A percentile compares a stretch with the other conserved stretches of the same genome.
phyloP scores from a whole-genome alignment of 495 filamentous ascomycete genomes.

The Xylona heveae region DNA sequence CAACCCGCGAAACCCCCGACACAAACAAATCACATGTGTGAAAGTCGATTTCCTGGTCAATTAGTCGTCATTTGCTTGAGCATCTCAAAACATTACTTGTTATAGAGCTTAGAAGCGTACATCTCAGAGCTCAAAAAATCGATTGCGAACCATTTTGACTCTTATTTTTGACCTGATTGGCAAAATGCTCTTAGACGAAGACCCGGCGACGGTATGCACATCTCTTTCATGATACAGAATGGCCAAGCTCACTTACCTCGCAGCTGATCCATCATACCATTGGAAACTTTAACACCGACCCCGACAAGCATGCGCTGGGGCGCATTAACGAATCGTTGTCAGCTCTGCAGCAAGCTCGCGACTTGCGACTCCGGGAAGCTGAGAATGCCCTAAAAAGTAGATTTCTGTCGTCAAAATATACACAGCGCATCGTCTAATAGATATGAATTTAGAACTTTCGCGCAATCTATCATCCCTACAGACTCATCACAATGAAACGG shows the following conservation, averaged over 20 bases:
- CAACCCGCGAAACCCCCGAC: no score
- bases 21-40: no score
- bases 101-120: no score
- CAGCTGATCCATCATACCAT: conserved; percentile 81
- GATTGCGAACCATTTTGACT: no score
- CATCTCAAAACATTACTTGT: no score
- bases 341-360: conserved; percentile 56
- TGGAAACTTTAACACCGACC: conserved; percentile 80
- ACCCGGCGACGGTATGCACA: conserved; percentile 51
- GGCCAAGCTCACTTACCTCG: conserved; percentile 9
- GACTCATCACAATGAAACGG: conserved; percentile 47
- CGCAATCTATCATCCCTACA: conserved; percentile 47
- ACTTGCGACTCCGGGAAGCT: conserved; percentile 50
- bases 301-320: conserved; percentile 67
- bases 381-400: conserved; percentile 44
- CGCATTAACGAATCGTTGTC: conserved; percentile 70
- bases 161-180: no score
- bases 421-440: background rate
- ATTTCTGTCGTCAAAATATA: conserved; percentile 6
- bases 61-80: no score
- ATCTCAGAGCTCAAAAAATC: no score
- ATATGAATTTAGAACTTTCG: conserved; percentile 31
- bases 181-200: conserved; percentile 93
- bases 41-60: no score
- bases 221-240: conserved; percentile 5